Percentiles rank a stretch among this genome's conserved stretches.
phyloP scores from a whole-genome alignment of 176 grass and related monocot species.

The Eremochloa ophiuroides region DNA sequence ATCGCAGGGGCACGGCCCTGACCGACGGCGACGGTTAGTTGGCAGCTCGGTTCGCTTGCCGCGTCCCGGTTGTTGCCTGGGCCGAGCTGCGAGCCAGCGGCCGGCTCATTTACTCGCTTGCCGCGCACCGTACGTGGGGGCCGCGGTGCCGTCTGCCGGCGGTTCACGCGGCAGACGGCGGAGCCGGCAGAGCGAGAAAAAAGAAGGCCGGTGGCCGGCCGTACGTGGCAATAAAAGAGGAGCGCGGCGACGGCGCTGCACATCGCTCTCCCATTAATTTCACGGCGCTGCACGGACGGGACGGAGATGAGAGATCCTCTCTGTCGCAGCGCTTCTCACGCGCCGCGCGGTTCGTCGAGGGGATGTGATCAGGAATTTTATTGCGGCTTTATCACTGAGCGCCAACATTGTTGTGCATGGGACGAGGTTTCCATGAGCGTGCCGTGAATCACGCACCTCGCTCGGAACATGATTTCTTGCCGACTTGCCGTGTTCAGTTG shows the following conservation, averaged over 20 bases:
- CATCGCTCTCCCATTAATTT: not conserved
- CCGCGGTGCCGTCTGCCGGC: not conserved
- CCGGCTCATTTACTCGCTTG: not conserved
- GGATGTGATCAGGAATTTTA: not conserved
- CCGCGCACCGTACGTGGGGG: not conserved
- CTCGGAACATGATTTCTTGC: too few relatives aligned
- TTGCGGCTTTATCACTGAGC: not conserved
- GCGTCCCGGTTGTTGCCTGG: too few relatives aligned
- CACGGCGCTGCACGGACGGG: not conserved
- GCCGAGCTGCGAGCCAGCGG: too few relatives aligned
- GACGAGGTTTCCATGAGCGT: too few relatives aligned
- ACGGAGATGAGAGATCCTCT: not conserved
- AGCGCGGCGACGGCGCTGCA: not conserved
- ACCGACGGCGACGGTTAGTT: too few relatives aligned
- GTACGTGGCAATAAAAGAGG: not conserved
- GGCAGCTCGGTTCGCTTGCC: too few relatives aligned
- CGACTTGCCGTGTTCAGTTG: too few relatives aligned
- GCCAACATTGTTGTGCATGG: not conserved
- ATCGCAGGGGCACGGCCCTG: too few relatives aligned
- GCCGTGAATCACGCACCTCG: too few relatives aligned
- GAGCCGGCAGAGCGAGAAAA: not conserved
- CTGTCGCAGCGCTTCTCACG: not conserved
- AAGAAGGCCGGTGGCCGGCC: not conserved
- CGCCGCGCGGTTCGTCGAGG: too few relatives aligned
- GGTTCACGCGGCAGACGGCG: conserved; percentile 22